Conservation (phyloP, 306 rosid genomes). For the Malus fusca region DNA sequence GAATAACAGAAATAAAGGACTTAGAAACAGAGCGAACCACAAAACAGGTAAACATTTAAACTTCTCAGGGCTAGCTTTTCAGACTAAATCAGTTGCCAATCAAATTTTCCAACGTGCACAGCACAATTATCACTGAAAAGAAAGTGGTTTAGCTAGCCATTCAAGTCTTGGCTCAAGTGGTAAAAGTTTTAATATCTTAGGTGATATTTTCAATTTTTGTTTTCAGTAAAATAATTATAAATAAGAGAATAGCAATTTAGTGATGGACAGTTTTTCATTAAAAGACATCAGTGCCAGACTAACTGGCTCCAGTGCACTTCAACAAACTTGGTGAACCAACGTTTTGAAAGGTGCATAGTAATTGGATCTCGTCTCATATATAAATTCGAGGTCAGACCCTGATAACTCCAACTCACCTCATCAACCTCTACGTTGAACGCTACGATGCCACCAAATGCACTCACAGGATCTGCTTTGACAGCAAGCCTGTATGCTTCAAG, state of each 20-base stretch:
- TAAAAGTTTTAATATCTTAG: not conserved
- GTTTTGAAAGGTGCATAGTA: not conserved
- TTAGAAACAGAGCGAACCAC: not conserved
- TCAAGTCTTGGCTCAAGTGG: not conserved
- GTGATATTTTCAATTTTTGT: not conserved
- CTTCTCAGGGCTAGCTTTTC: not conserved
- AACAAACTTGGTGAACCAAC: not conserved
- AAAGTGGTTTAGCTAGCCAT: not conserved
- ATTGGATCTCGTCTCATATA: not conserved
- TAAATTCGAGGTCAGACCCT: not conserved
- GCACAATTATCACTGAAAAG: not conserved
- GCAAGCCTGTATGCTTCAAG: constrained; percentile 89
- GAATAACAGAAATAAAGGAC: not conserved
- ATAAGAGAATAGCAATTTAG: not conserved
- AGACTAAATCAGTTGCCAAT: not conserved
- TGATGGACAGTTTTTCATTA: not conserved
- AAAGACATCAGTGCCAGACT: not conserved
- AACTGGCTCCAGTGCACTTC: not conserved
- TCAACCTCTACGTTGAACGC: constrained; percentile 85
- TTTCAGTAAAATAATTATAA: too few relatives aligned
- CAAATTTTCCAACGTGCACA: not conserved
- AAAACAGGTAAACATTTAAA: not conserved
- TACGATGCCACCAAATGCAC: constrained; percentile 93
- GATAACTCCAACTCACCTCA: constrained; percentile 45
- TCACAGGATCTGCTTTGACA: constrained; percentile 89